Evolutionary conservation across 352 stramenopile genomes (phyloP).

Genomic region (Phytophthora citrophthora): DNA sequence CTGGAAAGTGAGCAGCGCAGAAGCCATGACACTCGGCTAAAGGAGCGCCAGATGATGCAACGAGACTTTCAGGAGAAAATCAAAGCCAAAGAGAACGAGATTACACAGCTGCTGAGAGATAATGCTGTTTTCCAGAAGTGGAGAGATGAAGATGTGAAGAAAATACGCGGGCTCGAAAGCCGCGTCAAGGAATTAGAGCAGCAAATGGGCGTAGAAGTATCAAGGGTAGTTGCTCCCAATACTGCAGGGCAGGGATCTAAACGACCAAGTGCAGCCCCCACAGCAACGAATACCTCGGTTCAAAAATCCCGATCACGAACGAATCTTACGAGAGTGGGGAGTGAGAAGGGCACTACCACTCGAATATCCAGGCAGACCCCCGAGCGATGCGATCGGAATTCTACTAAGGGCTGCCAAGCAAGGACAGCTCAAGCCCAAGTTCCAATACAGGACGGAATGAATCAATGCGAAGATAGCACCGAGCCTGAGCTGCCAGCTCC

Average conservation of each 20-base stretch:
- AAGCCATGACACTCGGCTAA: conserved; percentile 54
- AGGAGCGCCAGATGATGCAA: conserved; percentile 61
- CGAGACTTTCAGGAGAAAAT: conserved; percentile 60
- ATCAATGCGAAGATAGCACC: conserved; percentile 7
- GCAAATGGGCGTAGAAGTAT: conserved; percentile 6
- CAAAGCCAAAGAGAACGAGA: conserved; percentile 68
- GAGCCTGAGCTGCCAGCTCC: neutral
- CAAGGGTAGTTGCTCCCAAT: neutral
- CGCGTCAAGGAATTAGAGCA: conserved; percentile 52
- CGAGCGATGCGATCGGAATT: conserved; percentile 42
- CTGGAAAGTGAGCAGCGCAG: conserved; percentile 57
- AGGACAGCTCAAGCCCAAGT: neutral
- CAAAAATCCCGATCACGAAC: conserved; percentile 29
- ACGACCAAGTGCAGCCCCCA: conserved; percentile 3
- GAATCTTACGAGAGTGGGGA: conserved; percentile 17
- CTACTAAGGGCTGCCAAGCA: conserved; percentile 21
- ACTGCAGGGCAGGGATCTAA: neutral
- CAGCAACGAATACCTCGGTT: neutral
- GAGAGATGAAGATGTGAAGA: conserved; percentile 62
- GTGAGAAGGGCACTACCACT: conserved; percentile 7
- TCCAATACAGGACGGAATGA: conserved; percentile 1
- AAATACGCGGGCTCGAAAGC: conserved; percentile 57
- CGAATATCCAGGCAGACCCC: conserved; percentile 46
- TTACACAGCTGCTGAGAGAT: conserved; percentile 56
- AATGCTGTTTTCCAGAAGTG: conserved; percentile 68